A percentile compares a stretch with the other conserved stretches of the same genome.
These are phyloP conservation scores for Cladosporium cucumerinum DNA, from an alignment of 2,329 filamentous ascomycete genomes.

Conservation along the genomic window DNA sequence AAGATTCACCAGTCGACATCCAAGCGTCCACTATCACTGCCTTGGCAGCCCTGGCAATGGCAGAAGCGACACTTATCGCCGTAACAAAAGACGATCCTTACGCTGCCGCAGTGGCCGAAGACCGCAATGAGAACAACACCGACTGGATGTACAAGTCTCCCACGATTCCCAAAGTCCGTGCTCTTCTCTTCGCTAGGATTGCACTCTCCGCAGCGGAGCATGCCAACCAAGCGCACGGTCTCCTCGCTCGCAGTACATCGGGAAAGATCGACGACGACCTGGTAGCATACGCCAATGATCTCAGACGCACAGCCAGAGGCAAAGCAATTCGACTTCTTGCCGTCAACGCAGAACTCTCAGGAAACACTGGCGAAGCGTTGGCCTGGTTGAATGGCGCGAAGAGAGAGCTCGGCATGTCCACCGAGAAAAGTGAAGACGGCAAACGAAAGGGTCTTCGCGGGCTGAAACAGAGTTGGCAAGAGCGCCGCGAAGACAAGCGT, in stretches of 20 bases:
- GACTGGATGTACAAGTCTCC: slow-evolving; percentile 97
- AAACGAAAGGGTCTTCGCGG: slow-evolving; percentile 59
- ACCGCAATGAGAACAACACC: slow-evolving; percentile 75
- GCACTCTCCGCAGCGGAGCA: slow-evolving; percentile 88
- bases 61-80: slow-evolving; percentile 84
- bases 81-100: slow-evolving; percentile 95
- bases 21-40: slow-evolving; percentile 44
- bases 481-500: slow-evolving; percentile 74
- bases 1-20: slow-evolving; percentile 41
- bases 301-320: slow-evolving; percentile 71
- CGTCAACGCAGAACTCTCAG: slow-evolving; percentile 79
- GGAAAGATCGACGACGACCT: slow-evolving; percentile 63
- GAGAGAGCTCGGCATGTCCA: slow-evolving; percentile 65
- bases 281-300: slow-evolving; percentile 69
- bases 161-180: slow-evolving; percentile 81
- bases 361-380: slow-evolving; percentile 78
- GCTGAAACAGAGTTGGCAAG: slow-evolving; percentile 70
- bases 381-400: slow-evolving; percentile 80
- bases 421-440: slow-evolving; percentile 40
- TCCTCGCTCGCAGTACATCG: slow-evolving; percentile 42
- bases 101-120: slow-evolving; percentile 74
- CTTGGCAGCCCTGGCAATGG: slow-evolving; percentile 63
- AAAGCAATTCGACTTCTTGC: slow-evolving; percentile 88
- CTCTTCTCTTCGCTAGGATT: slow-evolving; percentile 80
- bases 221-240: slow-evolving; percentile 65